These are phyloP conservation scores for Lanmaoa rubissima DNA, from an alignment of 768 basidiomycete genomes.

Conservation along the genomic window DNA sequence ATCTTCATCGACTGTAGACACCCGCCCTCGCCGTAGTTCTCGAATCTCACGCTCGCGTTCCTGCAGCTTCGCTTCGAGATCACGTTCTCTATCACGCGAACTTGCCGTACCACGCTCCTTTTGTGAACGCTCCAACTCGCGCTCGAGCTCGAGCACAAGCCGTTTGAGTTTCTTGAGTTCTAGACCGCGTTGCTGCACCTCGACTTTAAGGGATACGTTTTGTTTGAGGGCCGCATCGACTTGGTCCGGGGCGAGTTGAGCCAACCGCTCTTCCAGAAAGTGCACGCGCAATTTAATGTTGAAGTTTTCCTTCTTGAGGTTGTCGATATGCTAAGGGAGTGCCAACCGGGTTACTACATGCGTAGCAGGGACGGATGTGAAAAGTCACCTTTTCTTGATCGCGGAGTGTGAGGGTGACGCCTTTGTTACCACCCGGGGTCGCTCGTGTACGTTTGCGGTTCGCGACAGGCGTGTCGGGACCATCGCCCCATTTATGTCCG, in stretches of 20 bases:
- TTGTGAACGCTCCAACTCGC: constrained; percentile 71
- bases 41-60: constrained; percentile 69
- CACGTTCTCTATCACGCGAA: constrained; percentile 56
- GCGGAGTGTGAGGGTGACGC: constrained; percentile 69
- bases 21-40: constrained; percentile 57
- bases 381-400: constrained; percentile 89
- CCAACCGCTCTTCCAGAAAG: constrained; percentile 90
- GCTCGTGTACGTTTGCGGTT: constrained; percentile 44
- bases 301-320: constrained; percentile 96
- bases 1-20: constrained; percentile 44
- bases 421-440: constrained; percentile 30
- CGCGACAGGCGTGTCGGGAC: constrained; percentile 49
- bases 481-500: constrained; percentile 50
- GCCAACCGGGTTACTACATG: neutral
- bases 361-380: neutral
- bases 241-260: constrained; percentile 86
- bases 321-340: constrained; percentile 80
- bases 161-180: constrained; percentile 94
- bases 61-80: constrained; percentile 73
- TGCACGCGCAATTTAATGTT: constrained; percentile 94
- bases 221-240: constrained; percentile 90
- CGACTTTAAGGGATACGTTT: constrained; percentile 90
- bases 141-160: constrained; percentile 78
- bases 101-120: constrained; percentile 42
- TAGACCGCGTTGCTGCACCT: constrained; percentile 84